These are phyloP conservation scores for Sporothrix brasiliensis DNA, from an alignment of 2,329 filamentous ascomycete species.

Conservation along the genomic window DNA sequence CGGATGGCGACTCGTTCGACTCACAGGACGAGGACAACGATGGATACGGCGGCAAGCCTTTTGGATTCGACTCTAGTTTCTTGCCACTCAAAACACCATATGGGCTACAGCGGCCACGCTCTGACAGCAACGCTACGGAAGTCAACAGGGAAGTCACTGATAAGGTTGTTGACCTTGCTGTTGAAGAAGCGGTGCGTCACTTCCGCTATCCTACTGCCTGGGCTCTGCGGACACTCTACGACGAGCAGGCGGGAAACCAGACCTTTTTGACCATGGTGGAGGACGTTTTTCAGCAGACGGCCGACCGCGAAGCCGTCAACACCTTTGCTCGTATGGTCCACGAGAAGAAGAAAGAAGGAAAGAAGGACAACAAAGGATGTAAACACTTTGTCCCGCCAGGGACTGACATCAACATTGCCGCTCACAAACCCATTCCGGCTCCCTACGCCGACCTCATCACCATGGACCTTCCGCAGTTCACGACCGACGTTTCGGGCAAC, in stretches of 20 bases:
- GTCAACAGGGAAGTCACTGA: constrained; percentile 52
- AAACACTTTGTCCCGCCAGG: constrained; percentile 58
- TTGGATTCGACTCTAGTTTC: background rate
- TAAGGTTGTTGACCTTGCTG: constrained; percentile 59
- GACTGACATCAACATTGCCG: constrained; percentile 49
- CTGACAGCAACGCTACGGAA: constrained; percentile 36
- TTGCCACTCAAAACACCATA: background rate
- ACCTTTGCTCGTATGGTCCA: constrained; percentile 57
- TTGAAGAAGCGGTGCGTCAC: constrained; percentile 60
- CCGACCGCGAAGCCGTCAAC: constrained; percentile 54
- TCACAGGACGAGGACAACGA: constrained; percentile 12
- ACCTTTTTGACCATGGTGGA: constrained; percentile 61
- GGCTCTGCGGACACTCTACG: constrained; percentile 62
- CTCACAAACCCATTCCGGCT: constrained; percentile 52
- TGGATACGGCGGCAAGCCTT: constrained; percentile 6
- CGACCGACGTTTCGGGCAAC: background rate
- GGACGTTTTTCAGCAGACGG: constrained; percentile 60
- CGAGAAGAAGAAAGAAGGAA: constrained; percentile 60
- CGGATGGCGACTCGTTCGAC: constrained; percentile 19
- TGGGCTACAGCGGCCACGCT: constrained; percentile 28
- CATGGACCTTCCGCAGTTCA: constrained; percentile 45
- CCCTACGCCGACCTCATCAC: constrained; percentile 55
- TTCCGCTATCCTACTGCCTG: constrained; percentile 64
- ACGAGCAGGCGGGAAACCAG: constrained; percentile 57
- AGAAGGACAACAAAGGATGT: constrained; percentile 55